Conservation (phyloP, 345 rosid genomes). For the Boechera stricta region DNA sequence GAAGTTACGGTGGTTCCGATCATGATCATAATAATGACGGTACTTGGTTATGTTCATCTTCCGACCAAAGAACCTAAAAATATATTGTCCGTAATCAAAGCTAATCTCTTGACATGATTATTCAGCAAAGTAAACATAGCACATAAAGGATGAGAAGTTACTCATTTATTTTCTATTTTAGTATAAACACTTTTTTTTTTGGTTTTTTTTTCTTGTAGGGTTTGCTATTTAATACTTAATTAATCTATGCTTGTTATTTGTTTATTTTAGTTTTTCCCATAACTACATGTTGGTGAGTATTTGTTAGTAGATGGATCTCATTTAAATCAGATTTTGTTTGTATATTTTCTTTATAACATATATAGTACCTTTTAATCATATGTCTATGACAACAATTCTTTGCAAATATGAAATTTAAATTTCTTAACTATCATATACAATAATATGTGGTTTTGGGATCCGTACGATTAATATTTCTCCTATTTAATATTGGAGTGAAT, state of each 20-base stretch:
- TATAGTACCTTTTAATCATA: not conserved
- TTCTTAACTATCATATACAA: not conserved
- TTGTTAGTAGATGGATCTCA: constrained; percentile 30
- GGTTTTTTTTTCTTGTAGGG: not conserved
- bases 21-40: constrained; percentile 55
- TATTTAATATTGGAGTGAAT: constrained; percentile 39
- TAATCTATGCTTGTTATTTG: constrained; percentile 25
- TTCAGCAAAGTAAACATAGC: constrained; percentile 26
- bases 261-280: constrained; percentile 21
- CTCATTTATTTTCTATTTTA: constrained; percentile 17
- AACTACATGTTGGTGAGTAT: constrained; percentile 34
- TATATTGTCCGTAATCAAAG: not conserved
- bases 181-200: not conserved
- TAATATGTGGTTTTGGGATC: not conserved
- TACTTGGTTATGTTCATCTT: constrained; percentile 87
- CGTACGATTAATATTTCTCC: not conserved
- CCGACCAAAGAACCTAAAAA: constrained; percentile 45
- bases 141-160: constrained; percentile 18
- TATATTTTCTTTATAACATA: constrained; percentile 10
- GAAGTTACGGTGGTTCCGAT: constrained; percentile 51
- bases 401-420: not conserved
- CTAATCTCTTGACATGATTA: constrained; percentile 34
- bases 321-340: constrained; percentile 22
- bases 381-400: not conserved
- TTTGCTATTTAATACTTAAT: not conserved